A percentile compares a stretch with the other conserved stretches of the same genome.
phyloP scores from a whole-genome alignment of 106 monocot genomes.

The Dendrobium officinale region DNA sequence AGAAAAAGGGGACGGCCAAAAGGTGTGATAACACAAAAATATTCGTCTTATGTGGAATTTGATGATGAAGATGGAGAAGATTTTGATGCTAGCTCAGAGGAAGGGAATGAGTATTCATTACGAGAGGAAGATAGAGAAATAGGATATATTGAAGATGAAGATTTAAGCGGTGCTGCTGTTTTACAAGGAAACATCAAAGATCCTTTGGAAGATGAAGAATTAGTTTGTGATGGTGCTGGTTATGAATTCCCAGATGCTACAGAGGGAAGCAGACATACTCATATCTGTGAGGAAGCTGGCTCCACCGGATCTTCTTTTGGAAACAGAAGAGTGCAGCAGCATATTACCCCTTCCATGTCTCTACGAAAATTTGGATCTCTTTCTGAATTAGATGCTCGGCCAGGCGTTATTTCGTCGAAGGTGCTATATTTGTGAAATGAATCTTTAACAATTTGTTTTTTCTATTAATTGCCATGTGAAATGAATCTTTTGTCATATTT shows the following conservation, averaged over 20 bases:
- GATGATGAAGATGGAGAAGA: conserved; percentile 72
- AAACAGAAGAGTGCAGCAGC: conserved; percentile 37
- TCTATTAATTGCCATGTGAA: conserved; percentile 2
- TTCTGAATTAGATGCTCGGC: conserved; percentile 79
- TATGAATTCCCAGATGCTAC: conserved; percentile 33
- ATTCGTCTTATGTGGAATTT: conserved; percentile 54
- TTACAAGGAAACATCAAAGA: conserved; percentile 31
- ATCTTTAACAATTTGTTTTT: neutral
- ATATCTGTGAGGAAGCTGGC: conserved; percentile 56
- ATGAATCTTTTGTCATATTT: conserved; percentile 9
- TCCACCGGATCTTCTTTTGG: conserved; percentile 85
- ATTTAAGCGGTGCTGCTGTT: conserved; percentile 38
- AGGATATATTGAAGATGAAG: conserved; percentile 61
- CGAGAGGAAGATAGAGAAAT: conserved; percentile 64
- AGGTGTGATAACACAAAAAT: conserved; percentile 20
- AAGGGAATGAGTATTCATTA: conserved; percentile 35
- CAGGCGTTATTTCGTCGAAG: conserved; percentile 36
- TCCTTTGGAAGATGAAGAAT: conserved; percentile 39
- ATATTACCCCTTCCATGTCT: conserved; percentile 55
- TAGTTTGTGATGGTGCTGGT: conserved; percentile 34
- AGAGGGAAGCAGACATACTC: conserved; percentile 22
- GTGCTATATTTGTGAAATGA: conserved; percentile 22
- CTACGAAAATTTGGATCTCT: conserved; percentile 87
- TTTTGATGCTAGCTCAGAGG: conserved; percentile 59
- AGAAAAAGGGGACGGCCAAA: conserved; percentile 47